A percentile compares a stretch with the other conserved stretches of the same genome.
Evolutionary conservation across 2,329 filamentous ascomycete species (phyloP).

Genomic region (Microdochium nivale): DNA sequence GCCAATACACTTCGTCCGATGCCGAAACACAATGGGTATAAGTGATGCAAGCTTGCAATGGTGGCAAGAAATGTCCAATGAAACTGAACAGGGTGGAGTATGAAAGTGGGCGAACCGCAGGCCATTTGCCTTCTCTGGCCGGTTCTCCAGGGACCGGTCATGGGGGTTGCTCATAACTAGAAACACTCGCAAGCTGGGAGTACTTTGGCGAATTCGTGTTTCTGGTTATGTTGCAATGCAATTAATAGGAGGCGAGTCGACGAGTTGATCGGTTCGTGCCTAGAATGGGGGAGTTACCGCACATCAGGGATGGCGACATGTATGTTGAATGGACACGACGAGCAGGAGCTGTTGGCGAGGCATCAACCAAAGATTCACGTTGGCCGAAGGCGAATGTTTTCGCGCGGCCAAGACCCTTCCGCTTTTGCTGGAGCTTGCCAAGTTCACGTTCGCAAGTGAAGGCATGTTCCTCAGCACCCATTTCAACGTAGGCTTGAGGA

Average conservation of each 20-base stretch:
- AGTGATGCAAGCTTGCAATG: constrained; percentile 4
- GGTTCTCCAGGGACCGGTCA: background rate
- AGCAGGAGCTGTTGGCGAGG: constrained; percentile 51
- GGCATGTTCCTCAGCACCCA: constrained; percentile 87
- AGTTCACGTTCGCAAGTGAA: constrained; percentile 91
- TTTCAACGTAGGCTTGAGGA: constrained; percentile 93
- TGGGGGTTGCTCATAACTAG: background rate
- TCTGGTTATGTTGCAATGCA: background rate
- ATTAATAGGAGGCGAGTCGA: constrained; percentile 57
- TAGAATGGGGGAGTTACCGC: constrained; percentile 30
- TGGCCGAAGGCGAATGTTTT: constrained; percentile 95
- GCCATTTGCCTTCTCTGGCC: background rate
- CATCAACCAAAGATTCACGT: constrained; percentile 44
- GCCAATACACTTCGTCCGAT: constrained; percentile 20
- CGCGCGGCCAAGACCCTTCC: constrained; percentile 76
- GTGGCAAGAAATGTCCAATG: constrained; percentile 5
- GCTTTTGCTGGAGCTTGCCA: constrained; percentile 78
- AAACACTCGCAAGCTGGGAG: background rate
- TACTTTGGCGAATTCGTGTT: too few relatives aligned
- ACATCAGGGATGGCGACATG: constrained; percentile 23
- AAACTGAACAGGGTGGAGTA: constrained; percentile 5
- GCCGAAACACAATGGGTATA: constrained; percentile 18
- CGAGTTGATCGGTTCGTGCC: constrained; percentile 44
- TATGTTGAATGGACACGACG: constrained; percentile 31
- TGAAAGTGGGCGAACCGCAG: background rate